Percentiles rank a stretch among this genome's conserved stretches.
Evolutionary conservation across 208 protist genomes (phyloP).

Genomic region (Acanthamoeba polyphaga): DNA sequence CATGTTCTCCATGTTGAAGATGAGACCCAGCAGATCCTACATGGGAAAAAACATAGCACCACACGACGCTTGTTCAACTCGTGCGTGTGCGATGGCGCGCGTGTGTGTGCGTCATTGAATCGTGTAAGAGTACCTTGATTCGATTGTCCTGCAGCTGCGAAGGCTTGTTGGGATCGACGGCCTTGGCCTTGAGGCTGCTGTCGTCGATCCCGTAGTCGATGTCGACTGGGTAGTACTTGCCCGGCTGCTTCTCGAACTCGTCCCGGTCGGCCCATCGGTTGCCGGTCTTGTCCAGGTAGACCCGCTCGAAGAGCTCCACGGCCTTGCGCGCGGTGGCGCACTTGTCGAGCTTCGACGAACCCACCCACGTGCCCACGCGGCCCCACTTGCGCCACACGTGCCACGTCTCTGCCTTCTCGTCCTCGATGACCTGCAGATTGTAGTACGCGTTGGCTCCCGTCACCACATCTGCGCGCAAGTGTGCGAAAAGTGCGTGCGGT

Average conservation of each 20-base stretch:
- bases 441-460: conserved; percentile 75
- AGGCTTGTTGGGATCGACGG: not conserved
- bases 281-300: conserved; percentile 76
- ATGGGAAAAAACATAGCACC: too few relatives aligned
- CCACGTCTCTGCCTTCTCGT: not conserved
- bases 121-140: not conserved
- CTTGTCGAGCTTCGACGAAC: conserved; percentile 58
- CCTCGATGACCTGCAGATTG: conserved; percentile 78
- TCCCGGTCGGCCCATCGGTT: conserved; percentile 72
- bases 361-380: conserved; percentile 46
- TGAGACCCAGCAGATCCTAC: conserved; percentile 44
- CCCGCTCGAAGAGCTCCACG: not conserved
- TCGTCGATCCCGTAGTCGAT: conserved; percentile 22
- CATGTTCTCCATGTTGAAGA: conserved; percentile 74
- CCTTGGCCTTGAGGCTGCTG: not conserved
- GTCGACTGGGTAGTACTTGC: conserved; percentile 50
- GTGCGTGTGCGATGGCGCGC: not conserved
- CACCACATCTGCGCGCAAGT: not conserved
- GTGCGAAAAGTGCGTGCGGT: not conserved
- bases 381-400: conserved; percentile 79
- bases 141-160: not conserved
- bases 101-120: too few relatives aligned
- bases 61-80: too few relatives aligned
- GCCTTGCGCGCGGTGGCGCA: not conserved
- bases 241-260: conserved; percentile 57